phyloP scores from a whole-genome alignment of 768 basidiomycete species.

The Suillus weaverae region DNA sequence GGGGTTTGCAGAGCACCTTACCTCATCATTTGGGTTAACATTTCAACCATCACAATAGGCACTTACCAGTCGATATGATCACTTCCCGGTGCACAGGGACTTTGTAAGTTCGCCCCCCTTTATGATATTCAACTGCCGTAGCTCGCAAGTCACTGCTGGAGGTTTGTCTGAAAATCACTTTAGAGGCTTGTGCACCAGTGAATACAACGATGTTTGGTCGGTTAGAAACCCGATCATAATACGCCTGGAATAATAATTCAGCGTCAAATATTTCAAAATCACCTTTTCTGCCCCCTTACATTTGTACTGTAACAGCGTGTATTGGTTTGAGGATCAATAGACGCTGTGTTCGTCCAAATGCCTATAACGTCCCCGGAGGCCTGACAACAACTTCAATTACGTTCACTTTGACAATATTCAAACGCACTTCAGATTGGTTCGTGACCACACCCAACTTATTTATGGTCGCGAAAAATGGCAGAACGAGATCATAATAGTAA shows the following conservation, averaged over 20 bases:
- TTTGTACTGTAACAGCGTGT: conserved; percentile 18
- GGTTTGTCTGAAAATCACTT: conserved; percentile 17
- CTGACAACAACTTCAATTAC: neutral
- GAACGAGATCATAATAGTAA: conserved; percentile 17
- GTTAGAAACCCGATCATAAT: conserved; percentile 19
- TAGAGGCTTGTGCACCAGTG: conserved; percentile 26
- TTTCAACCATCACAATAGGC: neutral
- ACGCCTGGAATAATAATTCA: conserved; percentile 10
- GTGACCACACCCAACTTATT: conserved; percentile 18
- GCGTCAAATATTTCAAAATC: neutral
- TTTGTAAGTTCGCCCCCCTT: conserved; percentile 18
- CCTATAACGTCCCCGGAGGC: conserved; percentile 17
- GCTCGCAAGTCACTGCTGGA: conserved; percentile 12
- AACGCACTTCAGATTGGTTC: conserved; percentile 15
- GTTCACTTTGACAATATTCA: neutral
- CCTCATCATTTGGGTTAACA: neutral
- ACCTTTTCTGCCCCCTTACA: conserved; percentile 3
- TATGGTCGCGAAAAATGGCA: conserved; percentile 17
- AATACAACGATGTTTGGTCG: conserved; percentile 25
- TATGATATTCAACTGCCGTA: conserved; percentile 22
- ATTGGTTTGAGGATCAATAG: conserved; percentile 17
- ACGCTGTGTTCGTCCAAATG: conserved; percentile 19
- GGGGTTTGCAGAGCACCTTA: conserved; percentile 34
- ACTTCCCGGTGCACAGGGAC: conserved; percentile 20
- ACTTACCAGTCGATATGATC: conserved; percentile 20